Evolutionary conservation across 2,329 filamentous ascomycete species (phyloP), one percentile per base, ranked within the genome.

Genomic region (Colletotrichum caudatum): DNA sequence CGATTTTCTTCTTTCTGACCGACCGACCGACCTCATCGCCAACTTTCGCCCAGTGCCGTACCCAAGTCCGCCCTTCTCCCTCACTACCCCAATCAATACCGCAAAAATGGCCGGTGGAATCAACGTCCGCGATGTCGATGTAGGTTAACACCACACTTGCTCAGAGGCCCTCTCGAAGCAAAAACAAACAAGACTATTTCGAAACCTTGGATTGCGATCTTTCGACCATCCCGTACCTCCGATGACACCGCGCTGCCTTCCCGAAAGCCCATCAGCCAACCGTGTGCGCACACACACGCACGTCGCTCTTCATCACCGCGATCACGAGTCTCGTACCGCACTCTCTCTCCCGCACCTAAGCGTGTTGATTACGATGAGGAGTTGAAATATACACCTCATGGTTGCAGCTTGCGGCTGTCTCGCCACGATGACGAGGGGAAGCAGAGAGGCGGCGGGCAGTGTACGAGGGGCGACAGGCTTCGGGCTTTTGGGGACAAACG

Each of bases 81-180:
- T 73, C 73, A 70, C 62, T 69, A 77, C 77, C 76, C 76, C 76
- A 78, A 82, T 80, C 75, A 78, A 76, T 77, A 90, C 88, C 88
- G 88, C 87, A 87, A 94, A 88, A 84, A 95, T 95, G 93, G 86
- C 87, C 83, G 89, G 92, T 85, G 93, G 92, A 85, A 89, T 94
- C 84, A 90, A 87, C 80, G 93, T 95, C 86, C 92, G 93, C 87
- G 93, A 95, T 87, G 93, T 95, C 84, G 92, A 93, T 89, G 91
- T 93, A 91, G 86, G 90, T 90, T 73, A 37, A 66, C 60, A 80
- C 66, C 75, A 72, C 75, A 72, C 74, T 78, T 78, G 51, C 51
- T 64, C 39, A 44, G 46, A 57, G 37, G 66, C 51, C 39, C 50
- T 53, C 64, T 54, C 58, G 44, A 29, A 46, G 60, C n/a, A 41